Evolutionary conservation across 257 asterid species (phyloP), one percentile per base, ranked within the genome.

Genomic region (Buddleja alternifolia): DNA sequence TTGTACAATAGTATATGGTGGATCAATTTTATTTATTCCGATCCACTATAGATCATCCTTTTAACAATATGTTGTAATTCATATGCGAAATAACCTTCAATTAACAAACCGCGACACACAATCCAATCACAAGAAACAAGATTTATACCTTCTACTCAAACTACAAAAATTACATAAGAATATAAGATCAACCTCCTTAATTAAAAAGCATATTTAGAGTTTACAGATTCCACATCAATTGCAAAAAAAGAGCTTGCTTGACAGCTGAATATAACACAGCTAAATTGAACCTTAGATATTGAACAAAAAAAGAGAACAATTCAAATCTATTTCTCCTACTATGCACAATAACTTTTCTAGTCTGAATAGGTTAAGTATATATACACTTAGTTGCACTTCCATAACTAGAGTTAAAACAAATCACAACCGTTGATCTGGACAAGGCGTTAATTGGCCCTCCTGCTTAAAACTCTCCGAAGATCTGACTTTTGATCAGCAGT

Each of bases 401-500:
- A 52, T 52, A 32, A 25, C 69, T 34, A 53, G 53, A 44, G 80
- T 77, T 56, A 65, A 40, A 29, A 29, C 34, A 5, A 29, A 29
- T 29, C 34, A 29, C 5, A 29, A 29, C 34, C 34, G 34, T 29
- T 5, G 34, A 29, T 29, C 34, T 29, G 34, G 5, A 29, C 3
- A 29, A 29, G 3, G 34, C 34, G 5, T 73, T 73, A 85, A 23
- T 82, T 79, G 37, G 60, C 24, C 58, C 63, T 44, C 87, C 90
- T 80, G 64, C 89, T 90, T 66, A 93, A 71, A 14, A 93, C 88
- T 84, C 98, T 80, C 81, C 89, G 73, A 82, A 93, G 21, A 39
- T 90, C 95, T 2, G 87, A 80, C 73, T 93, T 93, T 68, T 93
- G 98, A 29, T 93, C 98, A 8, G 90, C 23, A 19, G 77, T 76